A percentile compares a stretch with the other conserved stretches of the same genome.
These are phyloP conservation scores for Athelia psychrophila DNA, from an alignment of 1,284 basidiomycete species.

Conservation along the genomic window DNA sequence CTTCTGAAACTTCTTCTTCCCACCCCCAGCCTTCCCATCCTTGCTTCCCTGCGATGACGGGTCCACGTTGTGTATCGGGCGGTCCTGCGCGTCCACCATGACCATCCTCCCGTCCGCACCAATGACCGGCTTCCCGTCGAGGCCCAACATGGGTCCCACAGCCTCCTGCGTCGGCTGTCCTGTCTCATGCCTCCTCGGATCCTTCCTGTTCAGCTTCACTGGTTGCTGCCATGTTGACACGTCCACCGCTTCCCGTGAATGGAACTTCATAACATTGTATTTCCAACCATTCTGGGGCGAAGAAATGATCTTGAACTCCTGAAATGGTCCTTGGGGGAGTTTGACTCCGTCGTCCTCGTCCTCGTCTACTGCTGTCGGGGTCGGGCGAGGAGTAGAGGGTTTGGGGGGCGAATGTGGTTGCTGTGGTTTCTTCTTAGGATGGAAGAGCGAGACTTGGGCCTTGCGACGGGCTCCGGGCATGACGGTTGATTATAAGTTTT, in stretches of 20 bases:
- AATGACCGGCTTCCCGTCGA: conserved; percentile 76
- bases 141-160: conserved; percentile 68
- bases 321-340: conserved; percentile 59
- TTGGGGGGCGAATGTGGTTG: conserved; percentile 19
- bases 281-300: conserved; percentile 79
- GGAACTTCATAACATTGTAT: conserved; percentile 84
- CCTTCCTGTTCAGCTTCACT: conserved; percentile 84
- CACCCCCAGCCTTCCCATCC: conserved; percentile 44
- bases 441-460: conserved; percentile 39
- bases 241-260: conserved; percentile 66
- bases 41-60: conserved; percentile 30
- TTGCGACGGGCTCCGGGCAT: conserved; percentile 37
- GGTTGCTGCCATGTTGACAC: conserved; percentile 63
- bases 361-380: conserved; percentile 15
- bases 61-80: conserved; percentile 53
- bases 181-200: conserved; percentile 54
- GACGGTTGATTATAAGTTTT: conserved; percentile 8
- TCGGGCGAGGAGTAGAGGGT: conserved; percentile 2
- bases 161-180: conserved; percentile 40
- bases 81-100: conserved; percentile 77
- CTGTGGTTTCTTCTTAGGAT: conserved; percentile 49
- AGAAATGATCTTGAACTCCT: conserved; percentile 73
- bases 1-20: conserved; percentile 78
- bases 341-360: conserved; percentile 42
- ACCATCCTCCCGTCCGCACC: conserved; percentile 71